Base-by-base conservation (phyloP, 1,284 basidiomycete species). In the Ustilago sp. region DNA sequence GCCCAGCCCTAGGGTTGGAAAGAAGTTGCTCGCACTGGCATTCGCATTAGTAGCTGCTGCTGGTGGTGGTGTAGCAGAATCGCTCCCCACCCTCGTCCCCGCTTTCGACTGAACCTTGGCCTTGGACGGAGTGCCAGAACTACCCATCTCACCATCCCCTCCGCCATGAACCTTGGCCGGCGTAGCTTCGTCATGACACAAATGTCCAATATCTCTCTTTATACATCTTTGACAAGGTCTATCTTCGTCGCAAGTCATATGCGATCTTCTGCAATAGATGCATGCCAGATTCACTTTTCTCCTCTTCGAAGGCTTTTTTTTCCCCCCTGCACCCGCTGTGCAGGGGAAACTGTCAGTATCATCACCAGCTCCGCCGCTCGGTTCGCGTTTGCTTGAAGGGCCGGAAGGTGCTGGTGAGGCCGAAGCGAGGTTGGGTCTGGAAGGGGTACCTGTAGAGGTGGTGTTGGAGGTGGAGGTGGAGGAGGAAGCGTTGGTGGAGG, bases 211-310 rank as follows among this genome's bases (percentile, higher is more conserved):
- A 59, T 87, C 87, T 23, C 87, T 79, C 74, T 88, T 88, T 78
- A 88, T 82, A 68, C 87, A 87, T 5, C 87, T 68, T 52, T 80
- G 79, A 55, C 87, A 87, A 1, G 87, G 87, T 6, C 86, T 68
- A n/a, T 80, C 81, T 19, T 86, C 84, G 48, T 87, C 87, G 69
- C 87, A 87, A 7, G 85, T 84, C 87, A 87, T 93, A 90, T 94
- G 92, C 89, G 93, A 94, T 68, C 94, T 88, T 79, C 94, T 89
- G 87, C 94, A 97, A 87, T 96, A 98, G 57, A 98, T 89, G 86
- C 95, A 97, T 1, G 94, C 94, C 87, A 76, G 68, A 34, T 80
- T 80, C 8, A 86, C 84, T 56, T 86, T 86, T 23, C 83, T 61
- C 8, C 83, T 57, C 48, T 80, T 82, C 8, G 69, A 55, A 4